Evolutionary conservation across 2,329 filamentous ascomycete species (phyloP), one percentile per base, ranked within the genome.

Genomic region (Aotearoamyces nothofagi): DNA sequence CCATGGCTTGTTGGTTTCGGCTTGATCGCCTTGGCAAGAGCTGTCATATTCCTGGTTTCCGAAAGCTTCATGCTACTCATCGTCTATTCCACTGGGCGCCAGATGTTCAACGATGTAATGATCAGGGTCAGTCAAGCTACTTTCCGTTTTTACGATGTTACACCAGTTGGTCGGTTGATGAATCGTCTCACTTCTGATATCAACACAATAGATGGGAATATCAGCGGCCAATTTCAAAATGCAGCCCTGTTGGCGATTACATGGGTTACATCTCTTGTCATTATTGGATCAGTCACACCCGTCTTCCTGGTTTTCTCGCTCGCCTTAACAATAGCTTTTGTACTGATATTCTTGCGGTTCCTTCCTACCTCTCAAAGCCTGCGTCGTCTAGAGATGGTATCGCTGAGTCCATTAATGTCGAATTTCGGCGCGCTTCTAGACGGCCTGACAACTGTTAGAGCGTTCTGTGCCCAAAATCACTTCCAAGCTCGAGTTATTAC

Each of bases 151-250:
- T 90, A 92, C 55, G 86, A 94, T 47, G 72, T 82, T 4, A 93
- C 86, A 0, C 86, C 86, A 0, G 75, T 92, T 0, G 86, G 86
- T 0, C 71, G 86, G 26, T 58, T 94, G 36, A 93, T 93, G 80
- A 94, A 94, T 49, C 70, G 86, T 5, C 63, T 94, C 35, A 92
- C 84, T 0, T 82, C 81, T 2, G 84, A 94, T 44, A 90, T 93
- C 54, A 80, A 79, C 15, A 86, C 82, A 27, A 68, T 93, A 0
- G 86, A 94, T 44, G 84, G 84, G 1, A 77, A 79, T n/a, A 79
- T 93, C 42, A 78, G 80, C 26, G 56, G 61, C 7, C 74, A 82
- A 9, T 69, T 93, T 27, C 73, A 81, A 36, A 53, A 63, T 0
- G 78, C 86, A 8, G 72, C 74, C 1, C 82, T 74, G 52, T 66